Percentiles rank a stretch among this genome's conserved stretches.
Evolutionary conservation across 164 flowering plant species (phyloP).

Genomic region (Umbellularia californica): DNA sequence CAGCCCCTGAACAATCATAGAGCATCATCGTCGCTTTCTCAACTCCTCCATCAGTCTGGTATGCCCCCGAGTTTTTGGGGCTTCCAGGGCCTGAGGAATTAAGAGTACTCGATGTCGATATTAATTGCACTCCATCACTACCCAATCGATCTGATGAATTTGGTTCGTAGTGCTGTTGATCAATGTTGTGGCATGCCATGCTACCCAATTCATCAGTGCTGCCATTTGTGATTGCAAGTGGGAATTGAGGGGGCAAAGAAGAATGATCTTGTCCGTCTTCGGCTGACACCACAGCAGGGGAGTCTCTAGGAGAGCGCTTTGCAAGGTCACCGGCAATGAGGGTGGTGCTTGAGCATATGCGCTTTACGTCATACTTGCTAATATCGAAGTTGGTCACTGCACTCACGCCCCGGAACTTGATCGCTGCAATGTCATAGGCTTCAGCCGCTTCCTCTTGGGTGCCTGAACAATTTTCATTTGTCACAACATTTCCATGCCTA

Average conservation of each 20-base stretch:
- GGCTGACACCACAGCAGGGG: conserved; percentile 12
- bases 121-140: conserved; percentile 11
- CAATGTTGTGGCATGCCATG: conserved; percentile 35
- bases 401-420: conserved; percentile 70
- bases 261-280: conserved; percentile 29
- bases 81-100: conserved; percentile 20
- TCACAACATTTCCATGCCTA: too few relatives aligned
- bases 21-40: neutral
- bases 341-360: conserved; percentile 70
- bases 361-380: conserved; percentile 70
- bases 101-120: conserved; percentile 10
- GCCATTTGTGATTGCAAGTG: conserved; percentile 19
- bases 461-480: conserved; percentile 30
- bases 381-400: conserved; percentile 86
- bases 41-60: neutral
- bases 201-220: conserved; percentile 26
- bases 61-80: conserved; percentile 15
- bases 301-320: conserved; percentile 51
- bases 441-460: conserved; percentile 94
- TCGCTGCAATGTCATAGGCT: conserved; percentile 87
- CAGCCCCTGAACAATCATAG: neutral
- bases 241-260: conserved; percentile 25
- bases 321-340: conserved; percentile 61
- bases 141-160: conserved; percentile 6
- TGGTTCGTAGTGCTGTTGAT: conserved; percentile 7